Evolutionary conservation across 1,284 basidiomycete species (phyloP).

Genomic region (Apiotrichum mycotoxinovorans): DNA sequence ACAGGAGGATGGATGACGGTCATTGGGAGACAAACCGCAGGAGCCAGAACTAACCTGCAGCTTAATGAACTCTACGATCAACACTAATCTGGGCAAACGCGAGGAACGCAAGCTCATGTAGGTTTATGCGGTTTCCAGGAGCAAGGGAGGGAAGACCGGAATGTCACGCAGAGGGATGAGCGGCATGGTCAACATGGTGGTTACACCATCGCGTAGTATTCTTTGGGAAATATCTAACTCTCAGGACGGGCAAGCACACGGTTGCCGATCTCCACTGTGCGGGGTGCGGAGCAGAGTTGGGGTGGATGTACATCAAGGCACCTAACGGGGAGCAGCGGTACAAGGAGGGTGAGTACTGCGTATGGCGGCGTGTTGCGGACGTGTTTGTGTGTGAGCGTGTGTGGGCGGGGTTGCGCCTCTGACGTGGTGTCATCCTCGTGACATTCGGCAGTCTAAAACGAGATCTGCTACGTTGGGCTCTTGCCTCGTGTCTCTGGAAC

Average conservation of each 20-base stretch:
- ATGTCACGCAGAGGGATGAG: no score
- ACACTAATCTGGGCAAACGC: constrained; percentile 43
- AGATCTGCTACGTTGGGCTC: no score
- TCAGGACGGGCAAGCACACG: constrained; percentile 48
- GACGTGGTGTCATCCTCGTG: background rate
- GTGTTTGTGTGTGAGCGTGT: background rate
- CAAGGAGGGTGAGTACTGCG: constrained; percentile 41
- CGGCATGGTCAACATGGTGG: no score
- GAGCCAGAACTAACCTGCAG: no score
- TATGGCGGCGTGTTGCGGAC: background rate
- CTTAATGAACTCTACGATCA: constrained; percentile 49
- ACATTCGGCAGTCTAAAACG: no score
- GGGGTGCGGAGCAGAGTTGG: constrained; percentile 37
- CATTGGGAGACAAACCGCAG: no score
- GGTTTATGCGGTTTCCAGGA: constrained; percentile 8
- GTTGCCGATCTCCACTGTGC: constrained; percentile 47
- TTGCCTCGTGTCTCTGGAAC: no score
- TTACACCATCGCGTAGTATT: no score
- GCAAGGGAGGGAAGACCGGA: no score
- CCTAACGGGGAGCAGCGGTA: constrained; percentile 47
- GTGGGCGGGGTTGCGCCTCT: background rate
- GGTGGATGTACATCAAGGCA: constrained; percentile 50
- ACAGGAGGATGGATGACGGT: no score
- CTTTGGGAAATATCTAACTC: background rate
- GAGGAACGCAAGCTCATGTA: constrained; percentile 47